Evolutionary conservation across 495 filamentous ascomycete species (phyloP).

Genomic region (Aspergillus incahuasiensis): DNA sequence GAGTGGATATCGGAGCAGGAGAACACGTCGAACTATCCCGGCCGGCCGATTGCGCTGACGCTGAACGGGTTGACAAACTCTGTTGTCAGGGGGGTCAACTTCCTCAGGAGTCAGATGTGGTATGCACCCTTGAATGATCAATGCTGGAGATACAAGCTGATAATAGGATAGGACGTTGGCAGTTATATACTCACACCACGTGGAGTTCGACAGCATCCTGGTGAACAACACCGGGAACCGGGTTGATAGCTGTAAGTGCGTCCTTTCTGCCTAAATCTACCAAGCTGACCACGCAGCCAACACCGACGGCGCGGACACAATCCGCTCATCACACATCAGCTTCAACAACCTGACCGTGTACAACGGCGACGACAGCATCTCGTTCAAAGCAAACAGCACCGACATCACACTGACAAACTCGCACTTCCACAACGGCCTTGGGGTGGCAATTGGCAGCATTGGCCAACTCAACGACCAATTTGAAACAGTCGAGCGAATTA

Average conservation of each 20-base stretch:
- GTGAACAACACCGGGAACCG: conserved; percentile 29
- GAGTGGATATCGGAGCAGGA: conserved; percentile 19
- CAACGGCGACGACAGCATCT: conserved; percentile 38
- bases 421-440: conserved; percentile 26
- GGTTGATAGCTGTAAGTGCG: conserved; percentile 2
- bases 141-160: not conserved
- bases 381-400: conserved; percentile 35
- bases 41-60: conserved; percentile 38
- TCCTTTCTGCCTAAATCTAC: not conserved
- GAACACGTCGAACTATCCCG: conserved; percentile 38
- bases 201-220: conserved; percentile 33
- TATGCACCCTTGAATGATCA: conserved; percentile 7
- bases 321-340: conserved; percentile 26
- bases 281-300: conserved; percentile 20
- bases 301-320: conserved; percentile 38
- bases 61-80: conserved; percentile 33
- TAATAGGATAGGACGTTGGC: conserved; percentile 23
- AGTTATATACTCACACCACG: conserved; percentile 33
- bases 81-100: conserved; percentile 28
- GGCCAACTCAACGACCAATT: conserved; percentile 37
- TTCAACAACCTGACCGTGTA: conserved; percentile 33
- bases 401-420: conserved; percentile 34
- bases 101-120: conserved; percentile 46
- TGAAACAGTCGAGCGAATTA: conserved; percentile 38
- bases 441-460: conserved; percentile 43